phyloP scores from a whole-genome alignment of 192 early-diverging fungal species.

The Chytriomyces confervae region DNA sequence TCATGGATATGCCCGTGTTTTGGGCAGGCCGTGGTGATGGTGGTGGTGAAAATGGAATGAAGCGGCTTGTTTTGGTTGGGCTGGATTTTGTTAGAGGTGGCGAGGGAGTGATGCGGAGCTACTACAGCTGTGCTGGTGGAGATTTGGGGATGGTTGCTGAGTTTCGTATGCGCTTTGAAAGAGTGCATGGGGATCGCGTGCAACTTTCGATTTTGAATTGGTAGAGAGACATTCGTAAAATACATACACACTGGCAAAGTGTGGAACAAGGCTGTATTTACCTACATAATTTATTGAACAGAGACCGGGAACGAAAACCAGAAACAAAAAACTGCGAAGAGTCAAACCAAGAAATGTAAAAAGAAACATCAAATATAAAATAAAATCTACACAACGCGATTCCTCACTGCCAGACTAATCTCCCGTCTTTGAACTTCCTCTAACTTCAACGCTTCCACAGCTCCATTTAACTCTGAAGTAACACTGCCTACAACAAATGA shows the following conservation, averaged over 20 bases:
- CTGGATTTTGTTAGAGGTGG: slow-evolving; percentile 35
- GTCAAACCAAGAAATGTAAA: slow-evolving; percentile 3
- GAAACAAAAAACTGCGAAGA: slow-evolving; percentile 1
- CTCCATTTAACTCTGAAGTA: slow-evolving; percentile 17
- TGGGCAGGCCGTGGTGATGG: background rate
- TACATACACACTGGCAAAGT: too few relatives aligned
- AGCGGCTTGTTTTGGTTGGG: slow-evolving; percentile 23
- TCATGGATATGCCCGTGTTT: slow-evolving; percentile 17
- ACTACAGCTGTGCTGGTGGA: slow-evolving; percentile 20
- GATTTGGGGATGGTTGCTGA: slow-evolving; percentile 29
- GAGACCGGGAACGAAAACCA: background rate
- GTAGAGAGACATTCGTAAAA: background rate
- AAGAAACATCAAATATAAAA: background rate
- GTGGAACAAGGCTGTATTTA: background rate
- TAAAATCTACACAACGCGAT: slow-evolving; percentile 15
- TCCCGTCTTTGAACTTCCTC: slow-evolving; percentile 21
- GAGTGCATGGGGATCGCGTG: background rate
- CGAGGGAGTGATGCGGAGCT: slow-evolving; percentile 26
- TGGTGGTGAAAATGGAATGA: background rate
- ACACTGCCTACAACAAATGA: slow-evolving; percentile 12
- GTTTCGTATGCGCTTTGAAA: slow-evolving; percentile 15
- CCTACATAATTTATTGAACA: background rate
- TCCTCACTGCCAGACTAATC: slow-evolving; percentile 28
- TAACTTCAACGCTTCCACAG: slow-evolving; percentile 20
- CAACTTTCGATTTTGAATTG: slow-evolving; percentile 1